These are phyloP conservation scores for Graphilbum fragrans DNA, from an alignment of 2,329 filamentous ascomycete species.

Conservation along the genomic window DNA sequence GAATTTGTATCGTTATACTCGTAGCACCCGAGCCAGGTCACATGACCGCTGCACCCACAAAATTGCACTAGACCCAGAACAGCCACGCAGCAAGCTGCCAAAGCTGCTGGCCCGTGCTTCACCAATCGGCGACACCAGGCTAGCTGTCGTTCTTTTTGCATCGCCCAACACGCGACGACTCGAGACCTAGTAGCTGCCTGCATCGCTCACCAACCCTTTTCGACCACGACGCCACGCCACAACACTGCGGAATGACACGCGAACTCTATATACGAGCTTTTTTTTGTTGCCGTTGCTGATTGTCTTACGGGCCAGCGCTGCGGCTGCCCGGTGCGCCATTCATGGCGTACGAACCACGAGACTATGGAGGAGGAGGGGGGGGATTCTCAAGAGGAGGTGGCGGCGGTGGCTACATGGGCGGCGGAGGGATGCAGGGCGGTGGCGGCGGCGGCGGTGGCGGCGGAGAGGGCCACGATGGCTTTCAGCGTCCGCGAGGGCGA, in stretches of 20 bases:
- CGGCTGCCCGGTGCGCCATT: constrained; percentile 5
- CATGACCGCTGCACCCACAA: no score
- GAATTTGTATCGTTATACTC: no score
- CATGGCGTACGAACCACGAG: constrained; percentile 13
- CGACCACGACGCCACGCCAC: neutral
- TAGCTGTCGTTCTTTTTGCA: no score
- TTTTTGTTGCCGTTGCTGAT: neutral
- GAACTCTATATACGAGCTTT: neutral
- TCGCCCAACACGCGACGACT: no score
- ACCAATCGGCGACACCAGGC: no score
- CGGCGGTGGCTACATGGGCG: constrained; percentile 2
- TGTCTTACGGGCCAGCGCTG: neutral
- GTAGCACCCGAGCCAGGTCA: no score
- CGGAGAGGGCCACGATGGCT: constrained; percentile 6
- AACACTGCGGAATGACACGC: neutral
- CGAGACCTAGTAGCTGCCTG: no score
- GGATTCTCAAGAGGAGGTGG: neutral
- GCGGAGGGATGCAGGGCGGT: constrained; percentile 1
- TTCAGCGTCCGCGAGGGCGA: constrained; percentile 10
- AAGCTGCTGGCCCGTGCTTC: no score
- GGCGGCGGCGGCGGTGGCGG: neutral
- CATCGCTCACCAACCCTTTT: no score
- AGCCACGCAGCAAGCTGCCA: no score
- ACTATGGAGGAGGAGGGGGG: constrained; percentile 7
- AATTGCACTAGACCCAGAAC: no score